These are phyloP conservation scores for Adansonia rubrostipa DNA, from an alignment of 441 rosid genomes.

Conservation along the genomic window DNA sequence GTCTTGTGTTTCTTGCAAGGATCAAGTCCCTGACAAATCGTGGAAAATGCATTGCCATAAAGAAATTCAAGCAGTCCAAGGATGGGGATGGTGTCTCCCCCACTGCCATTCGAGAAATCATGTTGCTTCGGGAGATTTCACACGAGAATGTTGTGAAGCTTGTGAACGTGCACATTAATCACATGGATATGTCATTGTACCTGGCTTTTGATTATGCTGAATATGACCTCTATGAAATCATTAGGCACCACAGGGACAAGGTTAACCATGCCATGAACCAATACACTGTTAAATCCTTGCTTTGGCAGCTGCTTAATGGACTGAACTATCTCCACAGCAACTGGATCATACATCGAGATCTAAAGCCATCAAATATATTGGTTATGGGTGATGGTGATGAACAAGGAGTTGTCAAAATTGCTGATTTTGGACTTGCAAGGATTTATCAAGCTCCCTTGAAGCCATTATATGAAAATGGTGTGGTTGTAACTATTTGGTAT, in stretches of 20 bases:
- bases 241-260: slow-evolving; percentile 90
- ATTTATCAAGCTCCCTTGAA: slow-evolving; percentile 93
- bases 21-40: slow-evolving; percentile 73
- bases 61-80: slow-evolving; percentile 96
- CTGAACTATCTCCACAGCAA: slow-evolving; percentile 94
- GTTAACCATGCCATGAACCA: slow-evolving; percentile 62
- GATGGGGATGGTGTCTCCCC: slow-evolving; percentile 99
- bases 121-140: slow-evolving; percentile 90
- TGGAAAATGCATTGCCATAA: slow-evolving; percentile 88
- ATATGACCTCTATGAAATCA: slow-evolving; percentile 92
- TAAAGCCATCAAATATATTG: slow-evolving; percentile 96
- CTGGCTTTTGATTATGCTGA: slow-evolving; percentile 95
- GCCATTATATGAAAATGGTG: slow-evolving; percentile 85
- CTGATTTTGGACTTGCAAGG: slow-evolving; percentile 96
- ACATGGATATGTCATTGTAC: slow-evolving; percentile 87
- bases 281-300: slow-evolving; percentile 88
- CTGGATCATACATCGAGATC: slow-evolving; percentile 97
- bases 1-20: slow-evolving; percentile 90
- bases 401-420: slow-evolving; percentile 88
- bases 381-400: slow-evolving; percentile 99
- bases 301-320: slow-evolving; percentile 98
- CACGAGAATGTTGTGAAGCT: slow-evolving; percentile 98
- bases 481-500: slow-evolving; percentile 98
- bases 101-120: slow-evolving; percentile 96
- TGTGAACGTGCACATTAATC: slow-evolving; percentile 95